These are phyloP conservation scores for Magnolia changhungtana DNA, from an alignment of 164 flowering plant species.

Conservation along the genomic window DNA sequence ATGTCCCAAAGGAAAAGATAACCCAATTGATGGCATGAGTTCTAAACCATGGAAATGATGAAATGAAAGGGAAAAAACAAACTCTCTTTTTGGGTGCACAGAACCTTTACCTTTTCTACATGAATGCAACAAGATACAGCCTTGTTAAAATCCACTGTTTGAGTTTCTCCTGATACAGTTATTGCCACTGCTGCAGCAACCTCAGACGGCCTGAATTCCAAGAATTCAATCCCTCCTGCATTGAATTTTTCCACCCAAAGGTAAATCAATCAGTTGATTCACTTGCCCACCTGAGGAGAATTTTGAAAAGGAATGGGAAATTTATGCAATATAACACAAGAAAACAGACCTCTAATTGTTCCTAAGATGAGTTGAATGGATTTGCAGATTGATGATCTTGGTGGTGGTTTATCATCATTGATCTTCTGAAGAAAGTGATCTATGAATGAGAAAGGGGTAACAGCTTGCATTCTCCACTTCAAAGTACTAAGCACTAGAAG, in stretches of 20 bases:
- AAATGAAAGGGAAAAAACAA: not conserved
- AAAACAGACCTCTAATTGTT: constrained; percentile 40
- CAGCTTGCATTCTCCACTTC: constrained; percentile 78
- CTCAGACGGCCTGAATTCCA: constrained; percentile 73
- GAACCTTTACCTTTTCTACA: constrained; percentile 49
- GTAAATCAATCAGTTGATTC: constrained; percentile 14
- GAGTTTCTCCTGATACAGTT: constrained; percentile 40
- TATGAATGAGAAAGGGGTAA: constrained; percentile 74
- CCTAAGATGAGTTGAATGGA: constrained; percentile 43
- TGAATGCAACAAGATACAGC: constrained; percentile 36
- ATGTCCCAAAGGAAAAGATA: not conserved
- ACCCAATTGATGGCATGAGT: not conserved
- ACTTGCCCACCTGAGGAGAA: not conserved
- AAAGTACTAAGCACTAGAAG: constrained; percentile 75
- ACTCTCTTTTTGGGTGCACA: constrained; percentile 5
- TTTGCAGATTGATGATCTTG: constrained; percentile 22
- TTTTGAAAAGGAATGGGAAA: not conserved
- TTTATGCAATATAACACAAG: not conserved
- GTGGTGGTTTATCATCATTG: constrained; percentile 31
- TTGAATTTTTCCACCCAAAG: constrained; percentile 30
- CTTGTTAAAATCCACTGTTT: constrained; percentile 39
- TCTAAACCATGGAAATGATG: not conserved
- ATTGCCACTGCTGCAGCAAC: constrained; percentile 77
- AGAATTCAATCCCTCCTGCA: constrained; percentile 71
- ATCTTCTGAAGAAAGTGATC: constrained; percentile 57